Base-by-base conservation (phyloP, 768 basidiomycete species). In the Amanita muscaria region DNA sequence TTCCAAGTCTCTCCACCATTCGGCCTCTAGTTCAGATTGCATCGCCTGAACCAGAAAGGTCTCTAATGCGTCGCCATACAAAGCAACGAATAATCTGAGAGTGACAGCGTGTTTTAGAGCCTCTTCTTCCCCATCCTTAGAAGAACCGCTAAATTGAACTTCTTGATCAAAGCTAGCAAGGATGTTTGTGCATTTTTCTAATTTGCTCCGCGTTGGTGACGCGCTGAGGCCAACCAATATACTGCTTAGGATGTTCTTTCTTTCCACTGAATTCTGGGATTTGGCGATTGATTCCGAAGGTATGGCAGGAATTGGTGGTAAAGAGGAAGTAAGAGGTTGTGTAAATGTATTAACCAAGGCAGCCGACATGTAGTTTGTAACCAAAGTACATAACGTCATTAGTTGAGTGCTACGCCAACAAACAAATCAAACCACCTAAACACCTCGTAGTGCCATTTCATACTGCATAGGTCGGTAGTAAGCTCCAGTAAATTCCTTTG, bases 361-460 rank as follows among this genome's bases (percentile, higher is more conserved):
- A 22, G 44, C 15, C 21, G 44, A 24, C 44, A 46, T 46, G 22
- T 9, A 12, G 10, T 18, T 18, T 19, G 16, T 27, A 22, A 19
- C n/a, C 32, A 36, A 15, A n/a, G n/a, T 29, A 16, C 22, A 30
- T 10, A 39, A 46, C 18, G 9, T 25, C 15, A 38, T 19, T 46
- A 46, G 27, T 47, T 34, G 19, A 12, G 15, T 9, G 9, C 40
- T 24, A 5, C 24, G 10, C 9, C 80, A 10, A 83, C 69, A 53
- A 73, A 87, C 55, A 77, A 62, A 46, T 83, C 77, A 49, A 96
- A 83, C 90, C 90, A 98, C 48, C 77, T 72, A 65, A 99, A 83
- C 10, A 98, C 84, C 60, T 99, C 94, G 51, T 85, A 70, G 64
- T 97, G 89, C 94, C 94, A 98, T 60, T 91, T 90, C 59, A 94